phyloP scores from a whole-genome alignment of 1,284 basidiomycete genomes.

The Nidula niveotomentosa region DNA sequence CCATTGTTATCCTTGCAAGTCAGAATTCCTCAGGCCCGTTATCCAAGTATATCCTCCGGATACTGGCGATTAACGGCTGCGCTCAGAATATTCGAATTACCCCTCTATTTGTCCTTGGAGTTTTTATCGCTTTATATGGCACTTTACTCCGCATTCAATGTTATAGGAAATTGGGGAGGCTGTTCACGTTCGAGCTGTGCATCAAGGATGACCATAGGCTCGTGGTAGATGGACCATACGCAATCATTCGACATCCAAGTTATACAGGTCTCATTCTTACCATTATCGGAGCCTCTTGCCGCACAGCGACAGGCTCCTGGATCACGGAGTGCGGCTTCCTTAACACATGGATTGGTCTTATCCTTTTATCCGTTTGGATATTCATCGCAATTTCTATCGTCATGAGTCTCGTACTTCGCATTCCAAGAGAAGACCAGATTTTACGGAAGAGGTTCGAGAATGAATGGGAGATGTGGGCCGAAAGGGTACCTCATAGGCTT shows the following conservation, averaged over 20 bases:
- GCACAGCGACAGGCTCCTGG: slow-evolving; percentile 31
- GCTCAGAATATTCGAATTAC: slow-evolving; percentile 18
- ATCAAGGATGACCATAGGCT: slow-evolving; percentile 31
- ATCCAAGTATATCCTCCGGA: neutral
- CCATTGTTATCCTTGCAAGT: slow-evolving; percentile 18
- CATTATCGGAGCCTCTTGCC: slow-evolving; percentile 22
- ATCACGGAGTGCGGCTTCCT: slow-evolving; percentile 29
- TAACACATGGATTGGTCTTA: slow-evolving; percentile 16
- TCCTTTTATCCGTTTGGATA: slow-evolving; percentile 20
- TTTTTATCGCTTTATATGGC: slow-evolving; percentile 20
- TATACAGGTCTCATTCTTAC: slow-evolving; percentile 32
- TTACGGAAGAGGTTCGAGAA: slow-evolving; percentile 32
- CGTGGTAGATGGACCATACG: slow-evolving; percentile 33
- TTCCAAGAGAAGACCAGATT: slow-evolving; percentile 35
- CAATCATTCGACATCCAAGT: slow-evolving; percentile 35
- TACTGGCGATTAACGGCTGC: neutral
- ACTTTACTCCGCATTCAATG: slow-evolving; percentile 25
- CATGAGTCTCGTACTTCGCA: slow-evolving; percentile 24
- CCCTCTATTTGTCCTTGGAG: slow-evolving; percentile 26
- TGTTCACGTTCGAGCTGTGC: slow-evolving; percentile 38
- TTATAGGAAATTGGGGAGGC: slow-evolving; percentile 29
- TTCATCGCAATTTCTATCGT: slow-evolving; percentile 20
- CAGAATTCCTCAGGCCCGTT: neutral
- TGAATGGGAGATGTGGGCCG: slow-evolving; percentile 39
- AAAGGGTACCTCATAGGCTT: slow-evolving; percentile 32